These are phyloP conservation scores for Meripilus lineatus DNA, from an alignment of 1,284 basidiomycete genomes.

Conservation along the genomic window DNA sequence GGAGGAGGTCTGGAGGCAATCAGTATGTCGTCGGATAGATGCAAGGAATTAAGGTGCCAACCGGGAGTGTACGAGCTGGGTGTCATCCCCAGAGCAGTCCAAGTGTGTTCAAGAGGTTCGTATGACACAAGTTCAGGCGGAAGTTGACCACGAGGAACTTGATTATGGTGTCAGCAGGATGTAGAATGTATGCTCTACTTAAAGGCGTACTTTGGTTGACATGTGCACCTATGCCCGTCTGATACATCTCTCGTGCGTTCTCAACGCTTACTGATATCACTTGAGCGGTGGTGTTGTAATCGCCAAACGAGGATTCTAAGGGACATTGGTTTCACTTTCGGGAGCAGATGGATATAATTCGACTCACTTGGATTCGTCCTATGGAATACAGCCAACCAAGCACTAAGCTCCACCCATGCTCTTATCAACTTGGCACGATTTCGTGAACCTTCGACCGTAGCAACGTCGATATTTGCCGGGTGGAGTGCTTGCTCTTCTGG, in stretches of 20 bases:
- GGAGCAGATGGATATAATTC: too few species aligned
- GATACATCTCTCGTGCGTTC: constrained; percentile 61
- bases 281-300: too few species aligned
- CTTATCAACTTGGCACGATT: constrained; percentile 60
- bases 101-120: constrained; percentile 35
- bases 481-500: constrained; percentile 36
- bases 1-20: constrained; percentile 50
- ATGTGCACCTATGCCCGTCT: constrained; percentile 67
- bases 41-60: constrained; percentile 27
- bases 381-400: constrained; percentile 59
- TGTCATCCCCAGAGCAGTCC: constrained; percentile 55
- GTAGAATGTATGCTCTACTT: constrained; percentile 10
- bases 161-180: constrained; percentile 1
- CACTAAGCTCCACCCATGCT: constrained; percentile 70
- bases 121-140: constrained; percentile 34
- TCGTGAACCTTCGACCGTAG: constrained; percentile 39
- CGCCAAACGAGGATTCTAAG: too few species aligned
- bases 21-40: neutral
- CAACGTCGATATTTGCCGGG: constrained; percentile 50
- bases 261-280: constrained; percentile 47
- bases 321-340: too few species aligned
- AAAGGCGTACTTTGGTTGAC: constrained; percentile 59
- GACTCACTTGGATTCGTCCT: constrained; percentile 28
- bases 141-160: constrained; percentile 51
- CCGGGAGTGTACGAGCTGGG: constrained; percentile 58